phyloP scores from a whole-genome alignment of 768 basidiomycete species.

The Amanita pallidorosea region DNA sequence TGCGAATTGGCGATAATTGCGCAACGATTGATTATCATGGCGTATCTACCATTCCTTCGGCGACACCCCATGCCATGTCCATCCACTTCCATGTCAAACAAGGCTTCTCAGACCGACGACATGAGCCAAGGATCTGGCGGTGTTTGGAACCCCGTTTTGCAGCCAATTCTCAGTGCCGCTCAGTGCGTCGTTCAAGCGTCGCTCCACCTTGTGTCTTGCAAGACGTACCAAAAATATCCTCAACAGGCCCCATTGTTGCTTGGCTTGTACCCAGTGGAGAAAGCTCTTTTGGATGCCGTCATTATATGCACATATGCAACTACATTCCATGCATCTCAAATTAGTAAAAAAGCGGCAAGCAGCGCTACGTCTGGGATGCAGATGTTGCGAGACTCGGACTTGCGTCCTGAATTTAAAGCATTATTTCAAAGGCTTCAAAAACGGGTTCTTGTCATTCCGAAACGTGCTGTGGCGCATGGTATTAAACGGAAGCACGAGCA shows the following conservation, averaged over 20 bases:
- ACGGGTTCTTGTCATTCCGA: neutral
- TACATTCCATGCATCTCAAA: conserved; percentile 16
- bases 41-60: conserved; percentile 59
- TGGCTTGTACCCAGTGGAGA: conserved; percentile 33
- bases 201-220: conserved; percentile 21
- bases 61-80: neutral
- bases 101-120: neutral
- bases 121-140: conserved; percentile 11
- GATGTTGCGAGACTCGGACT: conserved; percentile 12
- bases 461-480: conserved; percentile 4
- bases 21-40: conserved; percentile 48
- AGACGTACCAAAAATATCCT: conserved; percentile 2
- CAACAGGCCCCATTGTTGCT: conserved; percentile 9
- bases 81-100: neutral
- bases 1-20: conserved; percentile 53
- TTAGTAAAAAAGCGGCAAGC: conserved; percentile 11
- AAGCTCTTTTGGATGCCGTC: conserved; percentile 56
- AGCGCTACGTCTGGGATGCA: conserved; percentile 17
- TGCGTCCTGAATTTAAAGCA: conserved; percentile 11
- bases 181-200: conserved; percentile 50
- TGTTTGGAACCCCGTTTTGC: conserved; percentile 39
- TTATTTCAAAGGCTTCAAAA: conserved; percentile 2
- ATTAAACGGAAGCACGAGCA: conserved; percentile 5
- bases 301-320: conserved; percentile 55
- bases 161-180: conserved; percentile 54